phyloP scores from a whole-genome alignment of 1,139 yeast genomes.

The Hansenula lynferdii region DNA sequence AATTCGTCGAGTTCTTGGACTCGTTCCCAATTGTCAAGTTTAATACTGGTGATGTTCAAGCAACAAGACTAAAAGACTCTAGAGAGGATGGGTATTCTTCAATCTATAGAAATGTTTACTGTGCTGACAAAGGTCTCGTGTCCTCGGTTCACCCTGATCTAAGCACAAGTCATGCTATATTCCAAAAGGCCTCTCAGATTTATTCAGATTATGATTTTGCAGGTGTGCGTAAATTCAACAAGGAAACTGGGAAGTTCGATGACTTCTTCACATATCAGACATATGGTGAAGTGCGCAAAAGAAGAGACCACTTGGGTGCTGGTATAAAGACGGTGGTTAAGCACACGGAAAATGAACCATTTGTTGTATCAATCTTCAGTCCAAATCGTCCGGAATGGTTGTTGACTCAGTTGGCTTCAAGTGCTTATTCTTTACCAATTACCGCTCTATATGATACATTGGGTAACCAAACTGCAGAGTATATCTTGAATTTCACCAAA shows the following conservation, averaged over 20 bases:
- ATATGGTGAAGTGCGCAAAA: slow-evolving; percentile 35
- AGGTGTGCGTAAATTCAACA: slow-evolving; percentile 43
- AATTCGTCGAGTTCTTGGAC: slow-evolving; percentile 18
- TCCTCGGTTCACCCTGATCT: slow-evolving; percentile 45
- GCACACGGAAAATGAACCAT: slow-evolving; percentile 30
- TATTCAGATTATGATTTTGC: slow-evolving; percentile 40
- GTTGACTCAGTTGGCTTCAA: slow-evolving; percentile 55
- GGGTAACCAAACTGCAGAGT: slow-evolving; percentile 54
- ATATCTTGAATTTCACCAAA: slow-evolving; percentile 52
- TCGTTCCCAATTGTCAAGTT: slow-evolving; percentile 21
- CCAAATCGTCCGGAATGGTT: slow-evolving; percentile 59
- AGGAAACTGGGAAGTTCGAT: slow-evolving; percentile 39
- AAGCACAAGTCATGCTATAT: slow-evolving; percentile 44
- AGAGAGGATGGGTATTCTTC: slow-evolving; percentile 44
- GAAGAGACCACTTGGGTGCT: slow-evolving; percentile 52
- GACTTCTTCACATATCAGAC: slow-evolving; percentile 43
- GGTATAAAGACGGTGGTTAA: slow-evolving; percentile 45
- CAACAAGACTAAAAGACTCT: slow-evolving; percentile 42
- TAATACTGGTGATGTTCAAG: slow-evolving; percentile 23
- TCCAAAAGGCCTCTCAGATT: slow-evolving; percentile 35
- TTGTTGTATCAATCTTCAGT: slow-evolving; percentile 51
- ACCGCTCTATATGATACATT: slow-evolving; percentile 66
- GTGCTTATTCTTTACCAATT: slow-evolving; percentile 43
- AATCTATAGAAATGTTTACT: slow-evolving; percentile 43
- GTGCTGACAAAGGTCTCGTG: slow-evolving; percentile 36